Percentiles rank a stretch among this genome's conserved stretches.
These are phyloP conservation scores for Brettanomyces bruxellensis DNA, from an alignment of 805 yeast genomes.

Conservation along the genomic window DNA sequence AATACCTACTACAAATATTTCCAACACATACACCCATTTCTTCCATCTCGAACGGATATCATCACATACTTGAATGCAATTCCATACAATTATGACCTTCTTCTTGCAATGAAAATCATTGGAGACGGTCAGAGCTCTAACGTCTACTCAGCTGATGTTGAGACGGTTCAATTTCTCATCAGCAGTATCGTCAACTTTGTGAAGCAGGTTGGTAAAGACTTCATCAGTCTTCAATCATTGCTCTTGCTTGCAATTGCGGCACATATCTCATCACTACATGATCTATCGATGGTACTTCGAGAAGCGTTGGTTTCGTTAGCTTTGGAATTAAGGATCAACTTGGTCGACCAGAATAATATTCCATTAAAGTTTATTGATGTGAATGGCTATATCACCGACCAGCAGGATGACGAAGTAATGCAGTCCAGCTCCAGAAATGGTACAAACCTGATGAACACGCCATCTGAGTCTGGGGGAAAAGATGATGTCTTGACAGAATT, in stretches of 20 bases:
- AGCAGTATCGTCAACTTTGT: slow-evolving; percentile 24
- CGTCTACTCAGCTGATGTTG: slow-evolving; percentile 30
- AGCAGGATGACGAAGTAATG: neutral
- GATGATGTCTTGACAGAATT: slow-evolving; percentile 7
- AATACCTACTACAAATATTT: slow-evolving; percentile 28
- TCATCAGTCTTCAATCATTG: slow-evolving; percentile 34
- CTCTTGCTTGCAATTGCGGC: slow-evolving; percentile 33
- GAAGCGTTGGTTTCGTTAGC: slow-evolving; percentile 32
- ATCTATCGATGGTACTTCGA: slow-evolving; percentile 33
- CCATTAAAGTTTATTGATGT: slow-evolving; percentile 24
- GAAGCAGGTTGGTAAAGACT: slow-evolving; percentile 29
- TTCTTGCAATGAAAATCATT: slow-evolving; percentile 38
- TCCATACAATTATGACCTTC: slow-evolving; percentile 31
- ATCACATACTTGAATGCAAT: slow-evolving; percentile 24
- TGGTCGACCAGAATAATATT: slow-evolving; percentile 26
- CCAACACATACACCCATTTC: slow-evolving; percentile 37
- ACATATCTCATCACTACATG: slow-evolving; percentile 45
- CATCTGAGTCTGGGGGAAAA: slow-evolving; percentile 14
- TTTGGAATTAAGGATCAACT: slow-evolving; percentile 28
- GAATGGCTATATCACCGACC: slow-evolving; percentile 22
- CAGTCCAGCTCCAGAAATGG: neutral
- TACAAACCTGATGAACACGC: slow-evolving; percentile 7
- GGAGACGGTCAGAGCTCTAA: slow-evolving; percentile 37
- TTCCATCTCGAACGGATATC: slow-evolving; percentile 32
- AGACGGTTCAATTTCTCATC: slow-evolving; percentile 30